Percentiles rank a stretch among this genome's conserved stretches.
These are phyloP conservation scores for Cercospora beticola DNA, from an alignment of 2,329 filamentous ascomycete species.

Conservation along the genomic window DNA sequence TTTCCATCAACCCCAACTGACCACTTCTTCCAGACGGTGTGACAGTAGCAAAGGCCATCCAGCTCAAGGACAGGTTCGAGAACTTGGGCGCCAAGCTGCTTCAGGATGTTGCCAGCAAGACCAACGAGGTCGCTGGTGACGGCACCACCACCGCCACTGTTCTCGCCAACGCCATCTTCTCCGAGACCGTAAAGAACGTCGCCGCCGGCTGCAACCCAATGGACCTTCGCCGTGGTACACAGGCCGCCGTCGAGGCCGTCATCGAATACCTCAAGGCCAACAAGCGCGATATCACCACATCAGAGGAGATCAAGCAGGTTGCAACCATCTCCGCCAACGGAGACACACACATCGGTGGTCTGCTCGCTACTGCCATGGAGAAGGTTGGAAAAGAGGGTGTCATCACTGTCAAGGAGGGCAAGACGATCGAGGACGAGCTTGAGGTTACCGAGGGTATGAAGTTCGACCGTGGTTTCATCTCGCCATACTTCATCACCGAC, in stretches of 20 bases:
- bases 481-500: slow-evolving; percentile 99
- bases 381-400: slow-evolving; percentile 99
- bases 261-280: slow-evolving; percentile 92
- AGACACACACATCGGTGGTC: slow-evolving; percentile 88
- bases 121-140: slow-evolving; percentile 97
- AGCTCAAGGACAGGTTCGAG: slow-evolving; percentile 98
- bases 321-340: slow-evolving; percentile 98
- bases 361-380: slow-evolving; percentile 99
- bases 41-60: slow-evolving; percentile 70
- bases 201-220: slow-evolving; percentile 99
- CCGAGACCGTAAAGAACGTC: slow-evolving; percentile 99
- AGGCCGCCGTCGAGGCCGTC: slow-evolving; percentile 91
- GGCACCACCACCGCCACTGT: slow-evolving; percentile 98
- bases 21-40: slow-evolving; percentile 47
- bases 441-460: slow-evolving; percentile 99
- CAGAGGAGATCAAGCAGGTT: slow-evolving; percentile 94
- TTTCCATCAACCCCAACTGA: slow-evolving; percentile 17
- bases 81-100: slow-evolving; percentile 96
- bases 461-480: slow-evolving; percentile 98
- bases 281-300: slow-evolving; percentile 97
- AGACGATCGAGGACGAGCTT: slow-evolving; percentile 95
- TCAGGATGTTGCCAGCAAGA: slow-evolving; percentile 98
- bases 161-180: slow-evolving; percentile 96
- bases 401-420: slow-evolving; percentile 99
- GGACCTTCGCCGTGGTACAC: slow-evolving; percentile 95